Evolutionary conservation across 208 protist genomes (phyloP).

Genomic region (Phytomonas sp.): DNA sequence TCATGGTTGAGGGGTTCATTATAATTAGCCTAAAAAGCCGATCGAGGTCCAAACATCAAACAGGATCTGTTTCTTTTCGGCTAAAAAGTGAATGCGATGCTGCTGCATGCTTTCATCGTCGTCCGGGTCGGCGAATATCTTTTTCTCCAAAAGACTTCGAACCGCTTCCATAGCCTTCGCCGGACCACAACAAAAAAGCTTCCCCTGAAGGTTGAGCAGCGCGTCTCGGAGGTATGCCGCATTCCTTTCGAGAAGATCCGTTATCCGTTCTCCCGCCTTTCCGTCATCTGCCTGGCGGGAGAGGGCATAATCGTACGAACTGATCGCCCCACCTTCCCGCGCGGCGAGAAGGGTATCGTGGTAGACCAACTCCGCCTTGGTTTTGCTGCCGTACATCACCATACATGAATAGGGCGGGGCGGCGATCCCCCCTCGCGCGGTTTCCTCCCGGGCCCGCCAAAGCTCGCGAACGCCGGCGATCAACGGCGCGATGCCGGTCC

Average conservation of each 20-base stretch:
- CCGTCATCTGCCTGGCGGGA: conserved; percentile 25
- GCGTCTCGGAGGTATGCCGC: conserved; percentile 16
- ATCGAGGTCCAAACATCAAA: conserved; percentile 75
- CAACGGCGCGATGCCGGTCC: conserved; percentile 74
- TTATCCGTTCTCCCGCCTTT: conserved; percentile 32
- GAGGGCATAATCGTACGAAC: conserved; percentile 45
- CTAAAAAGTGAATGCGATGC: conserved; percentile 49
- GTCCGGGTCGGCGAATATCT: conserved; percentile 42
- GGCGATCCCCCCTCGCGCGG: not conserved
- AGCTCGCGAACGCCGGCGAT: conserved; percentile 61
- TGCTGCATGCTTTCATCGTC: conserved; percentile 70
- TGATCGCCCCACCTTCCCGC: conserved; percentile 29
- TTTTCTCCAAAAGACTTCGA: conserved; percentile 27
- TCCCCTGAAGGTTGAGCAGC: conserved; percentile 21
- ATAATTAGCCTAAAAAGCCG: conserved; percentile 34
- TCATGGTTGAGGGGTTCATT: not conserved
- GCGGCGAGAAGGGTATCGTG: conserved; percentile 47
- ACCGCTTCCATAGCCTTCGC: conserved; percentile 38
- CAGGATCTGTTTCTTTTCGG: conserved; percentile 39
- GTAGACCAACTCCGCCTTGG: conserved; percentile 51
- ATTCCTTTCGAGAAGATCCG: conserved; percentile 42
- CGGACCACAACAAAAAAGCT: conserved; percentile 72
- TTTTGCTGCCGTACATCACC: conserved; percentile 65
- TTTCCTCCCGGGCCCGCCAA: conserved; percentile 16
- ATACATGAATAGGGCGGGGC: conserved; percentile 30